phyloP scores from a whole-genome alignment of 805 yeast species.

The Metschnikowia baotianmanensis region DNA sequence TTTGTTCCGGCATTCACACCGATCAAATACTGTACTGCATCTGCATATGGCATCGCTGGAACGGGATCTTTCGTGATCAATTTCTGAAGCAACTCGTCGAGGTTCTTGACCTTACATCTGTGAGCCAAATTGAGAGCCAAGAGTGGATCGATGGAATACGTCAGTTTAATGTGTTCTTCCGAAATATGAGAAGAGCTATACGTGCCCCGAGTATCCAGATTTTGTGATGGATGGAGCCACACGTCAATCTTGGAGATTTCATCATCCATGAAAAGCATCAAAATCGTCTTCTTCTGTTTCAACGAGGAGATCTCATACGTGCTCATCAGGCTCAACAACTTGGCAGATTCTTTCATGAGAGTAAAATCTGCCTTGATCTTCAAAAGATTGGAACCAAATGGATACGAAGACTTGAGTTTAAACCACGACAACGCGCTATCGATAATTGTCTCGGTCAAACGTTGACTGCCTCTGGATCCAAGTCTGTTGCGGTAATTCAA shows the following conservation, averaged over 20 bases:
- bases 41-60: constrained; percentile 52
- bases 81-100: constrained; percentile 38
- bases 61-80: constrained; percentile 58
- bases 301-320: constrained; percentile 27
- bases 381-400: constrained; percentile 80
- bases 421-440: constrained; percentile 83
- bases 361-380: constrained; percentile 68
- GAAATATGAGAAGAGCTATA: constrained; percentile 32
- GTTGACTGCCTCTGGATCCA: constrained; percentile 43
- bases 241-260: constrained; percentile 71
- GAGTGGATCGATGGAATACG: constrained; percentile 66
- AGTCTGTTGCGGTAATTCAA: constrained; percentile 53
- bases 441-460: constrained; percentile 51
- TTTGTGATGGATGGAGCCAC: constrained; percentile 70
- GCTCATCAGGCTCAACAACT: constrained; percentile 21
- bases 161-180: constrained; percentile 47
- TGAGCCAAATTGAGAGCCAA: constrained; percentile 70
- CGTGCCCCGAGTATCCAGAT: constrained; percentile 39
- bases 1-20: constrained; percentile 38
- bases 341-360: constrained; percentile 53
- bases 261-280: constrained; percentile 65
- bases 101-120: constrained; percentile 49
- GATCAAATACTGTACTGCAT: constrained; percentile 55
- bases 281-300: constrained; percentile 51
- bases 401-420: constrained; percentile 56